Percentiles rank a stretch among this genome's conserved stretches.
Conservation (phyloP, 768 basidiomycete species). For the Auriculariales sp. region DNA sequence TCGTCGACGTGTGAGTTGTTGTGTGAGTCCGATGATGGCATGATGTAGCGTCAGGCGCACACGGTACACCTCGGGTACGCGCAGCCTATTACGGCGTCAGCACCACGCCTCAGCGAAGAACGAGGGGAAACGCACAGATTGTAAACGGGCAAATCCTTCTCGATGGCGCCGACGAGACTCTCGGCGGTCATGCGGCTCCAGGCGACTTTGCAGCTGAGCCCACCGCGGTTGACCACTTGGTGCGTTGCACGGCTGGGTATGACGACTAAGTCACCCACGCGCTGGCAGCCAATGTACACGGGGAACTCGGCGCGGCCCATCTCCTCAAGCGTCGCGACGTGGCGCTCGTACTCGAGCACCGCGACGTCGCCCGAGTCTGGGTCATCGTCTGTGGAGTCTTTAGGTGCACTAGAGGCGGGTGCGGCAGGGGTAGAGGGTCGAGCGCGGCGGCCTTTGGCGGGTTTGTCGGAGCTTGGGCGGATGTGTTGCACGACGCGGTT, state of each 20-base stretch:
- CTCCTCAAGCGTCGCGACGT: conserved; percentile 47
- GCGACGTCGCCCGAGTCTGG: conserved; percentile 21
- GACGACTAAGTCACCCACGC: conserved; percentile 61
- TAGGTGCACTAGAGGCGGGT: too few species aligned
- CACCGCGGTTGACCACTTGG: conserved; percentile 71
- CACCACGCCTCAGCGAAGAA: not conserved
- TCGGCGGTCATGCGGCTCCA: conserved; percentile 75
- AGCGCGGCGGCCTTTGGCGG: too few species aligned
- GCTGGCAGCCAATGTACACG: conserved; percentile 60
- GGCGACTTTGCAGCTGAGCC: conserved; percentile 68
- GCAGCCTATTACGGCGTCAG: conserved; percentile 36
- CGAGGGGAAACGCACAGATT: conserved; percentile 34
- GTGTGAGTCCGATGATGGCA: conserved; percentile 25
- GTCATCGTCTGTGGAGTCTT: too few species aligned
- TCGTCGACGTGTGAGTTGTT: not conserved
- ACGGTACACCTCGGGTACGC: conserved; percentile 62
- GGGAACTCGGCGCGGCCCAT: conserved; percentile 50
- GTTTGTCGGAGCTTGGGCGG: too few species aligned
- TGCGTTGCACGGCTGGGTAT: conserved; percentile 74
- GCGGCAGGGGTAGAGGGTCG: too few species aligned
- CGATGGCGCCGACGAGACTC: conserved; percentile 43
- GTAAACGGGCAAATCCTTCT: conserved; percentile 68
- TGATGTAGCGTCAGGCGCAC: conserved; percentile 53
- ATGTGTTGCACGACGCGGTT: conserved; percentile 45
- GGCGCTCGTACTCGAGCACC: conserved; percentile 62